Percentiles rank a stretch among this genome's conserved stretches.
Conservation (phyloP, 2,329 filamentous ascomycete species). For the Endothia cerciana region DNA sequence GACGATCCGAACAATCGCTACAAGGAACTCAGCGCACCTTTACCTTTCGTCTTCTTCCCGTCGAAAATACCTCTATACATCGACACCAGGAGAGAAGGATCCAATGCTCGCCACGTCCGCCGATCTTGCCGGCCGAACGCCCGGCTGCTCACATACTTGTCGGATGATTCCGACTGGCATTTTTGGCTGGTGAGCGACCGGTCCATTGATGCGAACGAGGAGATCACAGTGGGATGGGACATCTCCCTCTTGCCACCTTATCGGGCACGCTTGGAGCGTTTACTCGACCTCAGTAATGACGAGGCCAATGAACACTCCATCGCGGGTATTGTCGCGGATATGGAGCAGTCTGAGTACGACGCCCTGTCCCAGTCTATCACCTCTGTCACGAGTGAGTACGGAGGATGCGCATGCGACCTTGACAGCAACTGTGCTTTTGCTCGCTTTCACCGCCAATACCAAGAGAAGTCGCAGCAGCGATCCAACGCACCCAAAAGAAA, state of each 20-base stretch:
- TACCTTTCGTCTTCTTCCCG: constrained; percentile 86
- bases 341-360: constrained; percentile 64
- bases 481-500: constrained; percentile 51
- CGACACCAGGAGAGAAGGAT: constrained; percentile 87
- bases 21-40: constrained; percentile 65
- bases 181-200: constrained; percentile 91
- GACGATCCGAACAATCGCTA: constrained; percentile 68
- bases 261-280: constrained; percentile 57
- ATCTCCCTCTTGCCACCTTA: constrained; percentile 64
- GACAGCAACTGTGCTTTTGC: constrained; percentile 66
- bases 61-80: constrained; percentile 89
- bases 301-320: constrained; percentile 53
- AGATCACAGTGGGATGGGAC: constrained; percentile 70
- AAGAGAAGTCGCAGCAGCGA: constrained; percentile 49
- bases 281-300: constrained; percentile 67
- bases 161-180: constrained; percentile 77
- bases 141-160: constrained; percentile 83
- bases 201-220: constrained; percentile 67
- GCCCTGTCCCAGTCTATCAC: constrained; percentile 68
- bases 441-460: constrained; percentile 64
- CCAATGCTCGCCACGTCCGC: constrained; percentile 82
- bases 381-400: constrained; percentile 74
- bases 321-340: constrained; percentile 58
- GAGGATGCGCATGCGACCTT: constrained; percentile 75
- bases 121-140: constrained; percentile 91